Evolutionary conservation across 2,329 filamentous ascomycete genomes (phyloP).

Genomic region (Ophiostoma sp.): DNA sequence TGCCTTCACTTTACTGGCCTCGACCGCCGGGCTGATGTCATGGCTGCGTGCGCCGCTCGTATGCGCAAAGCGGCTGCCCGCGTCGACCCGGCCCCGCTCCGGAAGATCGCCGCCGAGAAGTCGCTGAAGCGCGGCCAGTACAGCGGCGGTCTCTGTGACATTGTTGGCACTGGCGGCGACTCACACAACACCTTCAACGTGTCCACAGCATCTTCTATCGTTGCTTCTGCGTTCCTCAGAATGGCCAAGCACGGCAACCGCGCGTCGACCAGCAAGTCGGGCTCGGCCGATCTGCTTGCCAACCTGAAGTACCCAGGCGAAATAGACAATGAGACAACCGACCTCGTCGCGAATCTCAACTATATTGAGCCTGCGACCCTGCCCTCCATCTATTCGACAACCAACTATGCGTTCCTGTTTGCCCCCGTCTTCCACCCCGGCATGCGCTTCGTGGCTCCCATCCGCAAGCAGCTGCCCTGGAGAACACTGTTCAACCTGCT

Average conservation of each 20-base stretch:
- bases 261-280: constrained; percentile 90
- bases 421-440: constrained; percentile 94
- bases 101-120: constrained; percentile 53
- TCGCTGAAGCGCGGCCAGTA: constrained; percentile 67
- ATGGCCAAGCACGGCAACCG: constrained; percentile 95
- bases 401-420: constrained; percentile 93
- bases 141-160: constrained; percentile 81
- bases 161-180: constrained; percentile 95
- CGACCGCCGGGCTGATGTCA: constrained; percentile 77
- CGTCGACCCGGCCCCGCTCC: constrained; percentile 61
- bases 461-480: constrained; percentile 84
- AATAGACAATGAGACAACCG: constrained; percentile 26
- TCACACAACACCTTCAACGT: constrained; percentile 98
- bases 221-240: constrained; percentile 78
- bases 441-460: constrained; percentile 80
- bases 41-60: constrained; percentile 73
- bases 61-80: constrained; percentile 77
- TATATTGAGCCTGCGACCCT: constrained; percentile 70
- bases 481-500: constrained; percentile 97
- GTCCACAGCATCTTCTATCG: constrained; percentile 86
- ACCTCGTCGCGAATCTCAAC: constrained; percentile 62
- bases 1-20: constrained; percentile 85
- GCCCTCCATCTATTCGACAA: constrained; percentile 63
- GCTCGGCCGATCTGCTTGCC: constrained; percentile 84
- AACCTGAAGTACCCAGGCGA: constrained; percentile 54